Evolutionary conservation across 1,139 yeast genomes (phyloP), one percentile per base, ranked within the genome.

Genomic region (Diutina sp.): DNA sequence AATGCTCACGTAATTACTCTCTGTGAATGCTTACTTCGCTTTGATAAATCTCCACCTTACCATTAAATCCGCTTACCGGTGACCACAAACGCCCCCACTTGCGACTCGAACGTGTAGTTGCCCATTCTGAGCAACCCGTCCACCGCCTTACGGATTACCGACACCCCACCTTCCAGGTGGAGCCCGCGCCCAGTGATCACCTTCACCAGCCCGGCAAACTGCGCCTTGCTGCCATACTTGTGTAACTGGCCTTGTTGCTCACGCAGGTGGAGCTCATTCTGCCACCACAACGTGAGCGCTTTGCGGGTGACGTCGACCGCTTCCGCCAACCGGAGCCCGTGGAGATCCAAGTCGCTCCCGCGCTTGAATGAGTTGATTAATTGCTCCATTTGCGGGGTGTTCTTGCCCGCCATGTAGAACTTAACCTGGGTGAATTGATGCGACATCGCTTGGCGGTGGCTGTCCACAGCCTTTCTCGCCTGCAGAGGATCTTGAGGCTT

Each of bases 171-270:
- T 1, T 62, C 67, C 44, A 87, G 82, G 65, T 84, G 90, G 12
- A 83, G 63, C 0, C 90, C 90, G 58, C 87, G 66, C 0, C 90
- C 90, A 0, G 88, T 83, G 2, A 83, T 67, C 0, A 84, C 66
- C 2, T 60, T 62, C 14, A 83, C 62, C 0, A 75, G 74, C 1
- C 66, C 68, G 0, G 76, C 73, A 64, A 73, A 66, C 38, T 59
- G 55, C 2, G 73, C 78, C 38, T 59, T 61, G 2, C 67, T 56
- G 1, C 74, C 71, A 57, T 65, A 70, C 46, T 67, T 64, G 9
- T 69, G 65, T 38, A 73, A 57, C 18, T 66, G 68, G 2, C 81
- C 80, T 32, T 72, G 68, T 5, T 67, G 55, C 54, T 73, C 74
- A 55, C 87, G 66, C 46, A 65, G 63, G 7, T 63, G 60, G 48